A percentile compares a stretch with the other conserved stretches of the same genome.
Conservation (phyloP, 306 rosid genomes). For the Dalbergia cultrata region DNA sequence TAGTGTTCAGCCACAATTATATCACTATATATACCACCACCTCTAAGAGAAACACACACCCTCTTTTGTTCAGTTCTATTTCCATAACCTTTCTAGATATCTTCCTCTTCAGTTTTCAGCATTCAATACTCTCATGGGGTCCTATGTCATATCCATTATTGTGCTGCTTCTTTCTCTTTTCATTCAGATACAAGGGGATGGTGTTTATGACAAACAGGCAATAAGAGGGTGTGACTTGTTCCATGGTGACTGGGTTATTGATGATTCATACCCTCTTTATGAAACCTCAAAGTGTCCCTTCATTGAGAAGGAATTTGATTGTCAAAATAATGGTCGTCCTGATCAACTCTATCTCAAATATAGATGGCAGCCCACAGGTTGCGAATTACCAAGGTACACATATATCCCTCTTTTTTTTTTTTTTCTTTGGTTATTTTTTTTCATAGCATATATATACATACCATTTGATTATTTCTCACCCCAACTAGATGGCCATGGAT, state of each 20-base stretch:
- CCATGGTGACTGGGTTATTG: conserved; percentile 70
- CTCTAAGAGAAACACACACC: background rate
- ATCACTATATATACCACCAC: no score
- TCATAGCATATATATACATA: no score
- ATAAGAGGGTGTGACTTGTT: conserved; percentile 57
- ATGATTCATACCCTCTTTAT: conserved; percentile 70
- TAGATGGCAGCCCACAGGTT: conserved; percentile 75
- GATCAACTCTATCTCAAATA: conserved; percentile 65
- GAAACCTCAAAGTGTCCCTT: conserved; percentile 61
- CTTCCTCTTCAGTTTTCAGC: background rate
- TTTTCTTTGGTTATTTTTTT: no score
- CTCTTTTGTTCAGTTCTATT: conserved; percentile 3
- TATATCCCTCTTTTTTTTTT: background rate
- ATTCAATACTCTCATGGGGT: conserved; percentile 44
- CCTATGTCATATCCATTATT: conserved; percentile 21
- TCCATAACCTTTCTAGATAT: no score
- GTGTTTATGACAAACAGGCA: no score
- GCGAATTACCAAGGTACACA: conserved; percentile 71
- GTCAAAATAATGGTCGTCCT: conserved; percentile 69
- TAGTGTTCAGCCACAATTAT: background rate
- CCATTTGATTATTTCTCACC: no score
- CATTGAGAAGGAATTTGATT: conserved; percentile 66
- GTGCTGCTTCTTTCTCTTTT: conserved; percentile 36
- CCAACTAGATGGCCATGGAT: no score
- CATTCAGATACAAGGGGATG: conserved; percentile 15